Percentiles rank a stretch among this genome's conserved stretches.
Conservation (phyloP, 352 stramenopile genomes). For the Salisapilia sapeloensis region DNA sequence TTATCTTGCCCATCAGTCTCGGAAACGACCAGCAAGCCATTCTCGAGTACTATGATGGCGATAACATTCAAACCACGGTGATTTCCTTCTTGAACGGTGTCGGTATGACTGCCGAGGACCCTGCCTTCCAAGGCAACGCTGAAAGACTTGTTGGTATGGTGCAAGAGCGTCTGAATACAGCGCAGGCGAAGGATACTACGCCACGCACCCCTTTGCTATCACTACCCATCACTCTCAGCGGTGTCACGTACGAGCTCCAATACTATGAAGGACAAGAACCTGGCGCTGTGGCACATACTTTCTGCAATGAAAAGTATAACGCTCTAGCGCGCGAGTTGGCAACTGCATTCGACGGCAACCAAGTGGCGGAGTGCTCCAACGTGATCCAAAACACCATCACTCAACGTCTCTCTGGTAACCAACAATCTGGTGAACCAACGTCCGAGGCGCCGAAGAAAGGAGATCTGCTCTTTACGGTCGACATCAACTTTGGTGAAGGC, state of each 20-base stretch:
- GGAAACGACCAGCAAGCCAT: constrained; percentile 21
- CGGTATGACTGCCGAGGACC: constrained; percentile 17
- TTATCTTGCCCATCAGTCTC: constrained; percentile 29
- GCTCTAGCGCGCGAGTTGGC: constrained; percentile 26
- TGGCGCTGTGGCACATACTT: constrained; percentile 29
- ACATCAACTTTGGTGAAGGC: constrained; percentile 43
- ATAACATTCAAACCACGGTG: constrained; percentile 45
- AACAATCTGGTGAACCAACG: constrained; percentile 2
- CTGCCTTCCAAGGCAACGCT: constrained; percentile 20
- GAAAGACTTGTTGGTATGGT: constrained; percentile 20
- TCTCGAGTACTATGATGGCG: constrained; percentile 56
- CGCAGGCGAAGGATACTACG: constrained; percentile 2
- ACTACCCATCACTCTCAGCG: constrained; percentile 40
- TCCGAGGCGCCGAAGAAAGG: constrained; percentile 6
- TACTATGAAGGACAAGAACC: constrained; percentile 51
- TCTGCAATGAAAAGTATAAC: constrained; percentile 60
- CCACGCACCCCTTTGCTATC: constrained; percentile 4
- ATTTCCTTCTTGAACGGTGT: constrained; percentile 38
- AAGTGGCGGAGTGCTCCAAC: constrained; percentile 42
- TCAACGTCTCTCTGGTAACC: constrained; percentile 9
- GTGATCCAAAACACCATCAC: constrained; percentile 23
- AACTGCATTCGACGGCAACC: constrained; percentile 30
- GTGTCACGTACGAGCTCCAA: constrained; percentile 33
- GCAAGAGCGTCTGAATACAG: constrained; percentile 9
- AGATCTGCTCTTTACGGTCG: constrained; percentile 39